These are phyloP conservation scores for Vitis hybrid DNA, from an alignment of 177 flowering plant genomes.

Conservation along the genomic window DNA sequence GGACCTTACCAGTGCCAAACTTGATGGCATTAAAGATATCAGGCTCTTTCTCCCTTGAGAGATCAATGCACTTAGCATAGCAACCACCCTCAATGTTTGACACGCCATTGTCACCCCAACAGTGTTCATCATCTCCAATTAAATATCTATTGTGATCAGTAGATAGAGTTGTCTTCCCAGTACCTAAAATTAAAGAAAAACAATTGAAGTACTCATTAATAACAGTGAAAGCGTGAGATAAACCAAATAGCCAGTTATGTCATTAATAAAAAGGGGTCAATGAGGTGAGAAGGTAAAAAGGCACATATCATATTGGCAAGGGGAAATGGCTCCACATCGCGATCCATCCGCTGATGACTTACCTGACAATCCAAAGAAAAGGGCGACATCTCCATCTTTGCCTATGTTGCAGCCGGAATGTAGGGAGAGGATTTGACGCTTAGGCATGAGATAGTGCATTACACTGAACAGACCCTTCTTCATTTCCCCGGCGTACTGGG, in stretches of 20 bases:
- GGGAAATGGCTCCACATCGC: slow-evolving; percentile 6
- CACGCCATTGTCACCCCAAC: slow-evolving; percentile 96
- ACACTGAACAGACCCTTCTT: slow-evolving; percentile 97
- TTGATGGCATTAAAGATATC: slow-evolving; percentile 97
- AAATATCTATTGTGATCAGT: slow-evolving; percentile 87
- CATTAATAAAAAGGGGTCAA: not conserved
- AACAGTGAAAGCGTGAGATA: not conserved
- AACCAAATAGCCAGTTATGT: not conserved
- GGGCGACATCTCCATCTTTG: slow-evolving; percentile 95
- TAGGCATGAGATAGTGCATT: slow-evolving; percentile 99
- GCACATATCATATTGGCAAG: slow-evolving; percentile 18
- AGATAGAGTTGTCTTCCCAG: slow-evolving; percentile 97
- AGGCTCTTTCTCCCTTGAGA: slow-evolving; percentile 88
- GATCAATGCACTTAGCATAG: slow-evolving; percentile 94
- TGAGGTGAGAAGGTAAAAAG: slow-evolving; percentile 6
- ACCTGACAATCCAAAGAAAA: slow-evolving; percentile 99
- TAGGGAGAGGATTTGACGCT: slow-evolving; percentile 87
- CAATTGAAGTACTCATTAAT: slow-evolving; percentile 12
- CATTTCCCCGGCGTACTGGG: slow-evolving; percentile 99
- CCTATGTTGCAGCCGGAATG: slow-evolving; percentile 99
- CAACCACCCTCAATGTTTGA: slow-evolving; percentile 99
- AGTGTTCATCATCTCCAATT: slow-evolving; percentile 97
- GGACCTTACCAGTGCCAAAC: slow-evolving; percentile 77
- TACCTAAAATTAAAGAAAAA: slow-evolving; percentile 46
- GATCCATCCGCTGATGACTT: slow-evolving; percentile 23